Base-by-base conservation (phyloP, 2,329 filamentous ascomycete species). In the Parasarocladium wereldwijsianum region DNA sequence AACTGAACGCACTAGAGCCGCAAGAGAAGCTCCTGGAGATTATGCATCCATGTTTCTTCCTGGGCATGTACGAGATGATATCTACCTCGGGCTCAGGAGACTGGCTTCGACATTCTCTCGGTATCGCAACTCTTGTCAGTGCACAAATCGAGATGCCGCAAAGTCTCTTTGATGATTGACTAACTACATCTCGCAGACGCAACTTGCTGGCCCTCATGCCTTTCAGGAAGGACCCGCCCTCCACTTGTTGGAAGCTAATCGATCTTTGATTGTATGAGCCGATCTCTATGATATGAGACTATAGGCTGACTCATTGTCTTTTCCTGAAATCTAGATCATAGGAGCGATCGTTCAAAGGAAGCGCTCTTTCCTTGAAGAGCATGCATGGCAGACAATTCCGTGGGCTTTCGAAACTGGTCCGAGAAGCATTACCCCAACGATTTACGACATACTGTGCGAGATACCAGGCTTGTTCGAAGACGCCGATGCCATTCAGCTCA, bases 41-140 rank as follows among this genome's bases (percentile, higher is more conserved):
- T 13, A 9, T 26, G 24, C n/a, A n/a, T n/a, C n/a, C n/a, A n/a
- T n/a, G n/a, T n/a, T n/a, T n/a, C n/a, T 16, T 26, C 14, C 24
- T 26, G 8, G 24, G 24, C 13, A 6, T 26, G 13, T 26, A 26
- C 14, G 24, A 26, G 24, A 26, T 26, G 24, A 26, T 26, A 9
- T 14, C 24, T 16, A 26, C 8, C 6, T 26, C 24, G 6, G 24
- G 24, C 6, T 8, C n/a, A 6, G 24, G 13, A 9, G 24, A 26
- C 14, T 26, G 24, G 24, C 13, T 26, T 11, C 24, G 14, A n/a
- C 24, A 26, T 26, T 26, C 24, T 9, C 24, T 26, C n/a, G 24
- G 24, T 16, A 16, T 26, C 8, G 24, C 24, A 16, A 16, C 24
- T 16, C 13, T 26, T 8, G 24, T 26, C 6, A 14, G 24, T 26